Evolutionary conservation across 1,139 yeast genomes (phyloP).

Genomic region (Lodderomyces elongisporus): DNA sequence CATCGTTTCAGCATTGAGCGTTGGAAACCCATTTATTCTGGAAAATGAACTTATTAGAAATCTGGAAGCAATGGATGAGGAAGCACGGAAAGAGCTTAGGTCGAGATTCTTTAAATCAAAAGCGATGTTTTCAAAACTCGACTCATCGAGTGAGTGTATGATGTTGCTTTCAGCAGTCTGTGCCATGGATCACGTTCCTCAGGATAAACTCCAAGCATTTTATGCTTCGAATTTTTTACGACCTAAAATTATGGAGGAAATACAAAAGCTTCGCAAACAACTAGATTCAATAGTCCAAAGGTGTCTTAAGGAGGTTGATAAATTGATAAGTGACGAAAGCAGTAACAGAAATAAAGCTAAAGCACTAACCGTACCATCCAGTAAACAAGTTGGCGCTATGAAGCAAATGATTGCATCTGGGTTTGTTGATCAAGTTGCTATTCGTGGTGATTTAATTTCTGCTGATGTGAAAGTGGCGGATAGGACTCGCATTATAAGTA

Average conservation of each 20-base stretch:
- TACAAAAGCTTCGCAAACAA: conserved; percentile 73
- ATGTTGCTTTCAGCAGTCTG: conserved; percentile 78
- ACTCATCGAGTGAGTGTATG: conserved; percentile 69
- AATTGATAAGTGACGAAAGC: conserved; percentile 36
- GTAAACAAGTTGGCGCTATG: conserved; percentile 66
- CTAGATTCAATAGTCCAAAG: conserved; percentile 64
- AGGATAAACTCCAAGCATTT: conserved; percentile 42
- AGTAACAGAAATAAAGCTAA: conserved; percentile 44
- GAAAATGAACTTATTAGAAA: conserved; percentile 54
- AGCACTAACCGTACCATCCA: conserved; percentile 53
- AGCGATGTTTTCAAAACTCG: conserved; percentile 60
- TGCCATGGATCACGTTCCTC: conserved; percentile 75
- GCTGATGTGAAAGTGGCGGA: conserved; percentile 56
- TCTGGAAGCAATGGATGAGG: conserved; percentile 22
- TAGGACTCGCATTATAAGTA: conserved; percentile 52
- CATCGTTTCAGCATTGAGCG: conserved; percentile 86
- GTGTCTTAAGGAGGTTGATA: conserved; percentile 24
- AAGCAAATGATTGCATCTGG: conserved; percentile 94
- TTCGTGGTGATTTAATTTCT: conserved; percentile 73
- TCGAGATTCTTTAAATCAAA: conserved; percentile 52
- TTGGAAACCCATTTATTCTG: conserved; percentile 83
- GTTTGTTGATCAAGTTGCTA: conserved; percentile 84
- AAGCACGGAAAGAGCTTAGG: conserved; percentile 31
- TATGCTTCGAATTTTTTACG: conserved; percentile 58
- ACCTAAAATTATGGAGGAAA: conserved; percentile 78